Conservation (phyloP, 2,329 filamentous ascomycete genomes). For the Trichoderma hamatum region DNA sequence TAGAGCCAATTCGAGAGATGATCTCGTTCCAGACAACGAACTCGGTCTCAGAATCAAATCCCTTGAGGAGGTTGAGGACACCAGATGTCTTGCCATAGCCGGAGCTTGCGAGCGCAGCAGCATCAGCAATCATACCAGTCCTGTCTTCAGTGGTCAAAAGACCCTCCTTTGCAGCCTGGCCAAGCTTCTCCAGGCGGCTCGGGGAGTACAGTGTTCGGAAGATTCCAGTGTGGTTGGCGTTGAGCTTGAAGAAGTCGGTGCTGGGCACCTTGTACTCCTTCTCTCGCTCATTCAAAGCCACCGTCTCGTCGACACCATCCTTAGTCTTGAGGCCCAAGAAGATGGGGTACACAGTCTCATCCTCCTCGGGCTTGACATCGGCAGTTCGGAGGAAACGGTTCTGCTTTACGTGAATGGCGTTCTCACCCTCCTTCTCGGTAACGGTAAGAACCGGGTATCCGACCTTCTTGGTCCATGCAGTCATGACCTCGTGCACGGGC, state of each 20-base stretch:
- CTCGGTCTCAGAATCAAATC: slow-evolving; percentile 79
- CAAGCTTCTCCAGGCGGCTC: slow-evolving; percentile 83
- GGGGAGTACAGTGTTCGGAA: slow-evolving; percentile 89
- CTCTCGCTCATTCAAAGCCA: slow-evolving; percentile 58
- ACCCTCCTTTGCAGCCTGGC: slow-evolving; percentile 72
- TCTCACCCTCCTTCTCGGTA: slow-evolving; percentile 64
- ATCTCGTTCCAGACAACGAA: slow-evolving; percentile 97
- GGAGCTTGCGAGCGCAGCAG: slow-evolving; percentile 83
- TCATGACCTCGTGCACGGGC: slow-evolving; percentile 86
- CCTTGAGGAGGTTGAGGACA: slow-evolving; percentile 80
- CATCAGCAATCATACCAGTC: slow-evolving; percentile 92
- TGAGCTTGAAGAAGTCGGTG: slow-evolving; percentile 92
- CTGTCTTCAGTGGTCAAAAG: slow-evolving; percentile 86
- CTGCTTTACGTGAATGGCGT: slow-evolving; percentile 84
- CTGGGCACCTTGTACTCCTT: slow-evolving; percentile 75
- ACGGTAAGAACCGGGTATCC: slow-evolving; percentile 91
- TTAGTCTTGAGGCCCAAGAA: slow-evolving; percentile 85
- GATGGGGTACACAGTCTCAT: slow-evolving; percentile 83
- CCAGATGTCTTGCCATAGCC: slow-evolving; percentile 94
- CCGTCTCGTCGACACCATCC: slow-evolving; percentile 72
- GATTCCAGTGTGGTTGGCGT: slow-evolving; percentile 90
- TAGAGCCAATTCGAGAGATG: slow-evolving; percentile 72
- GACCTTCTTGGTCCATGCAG: slow-evolving; percentile 96
- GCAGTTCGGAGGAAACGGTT: slow-evolving; percentile 93
- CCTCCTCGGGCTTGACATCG: slow-evolving; percentile 91